Conservation (phyloP, 1,284 basidiomycete species). For the Mycena sp. region DNA sequence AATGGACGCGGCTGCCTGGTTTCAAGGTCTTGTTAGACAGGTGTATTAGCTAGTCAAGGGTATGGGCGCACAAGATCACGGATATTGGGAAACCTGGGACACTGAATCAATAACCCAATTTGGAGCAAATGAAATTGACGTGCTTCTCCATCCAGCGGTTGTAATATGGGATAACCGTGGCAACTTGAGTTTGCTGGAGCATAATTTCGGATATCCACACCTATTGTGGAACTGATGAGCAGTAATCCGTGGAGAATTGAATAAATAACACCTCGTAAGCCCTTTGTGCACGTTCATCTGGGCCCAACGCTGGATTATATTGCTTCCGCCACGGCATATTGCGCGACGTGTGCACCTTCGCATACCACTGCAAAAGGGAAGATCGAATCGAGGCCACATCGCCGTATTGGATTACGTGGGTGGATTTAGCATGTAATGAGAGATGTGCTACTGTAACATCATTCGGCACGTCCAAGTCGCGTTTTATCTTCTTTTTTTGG, state of each 20-base stretch:
- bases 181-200: constrained; percentile 96
- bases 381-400: constrained; percentile 46
- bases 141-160: constrained; percentile 85
- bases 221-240: constrained; percentile 47
- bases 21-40: constrained; percentile 7
- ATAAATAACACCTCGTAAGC: constrained; percentile 77
- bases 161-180: constrained; percentile 92
- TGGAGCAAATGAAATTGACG: constrained; percentile 37
- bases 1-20: constrained; percentile 74
- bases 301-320: constrained; percentile 60
- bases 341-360: constrained; percentile 65
- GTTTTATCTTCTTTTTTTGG: constrained; percentile 25
- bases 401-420: constrained; percentile 36
- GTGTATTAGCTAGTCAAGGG: not conserved
- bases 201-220: constrained; percentile 95
- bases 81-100: constrained; percentile 83
- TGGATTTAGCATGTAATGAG: constrained; percentile 43
- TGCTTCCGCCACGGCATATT: constrained; percentile 90
- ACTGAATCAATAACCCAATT: constrained; percentile 28
- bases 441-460: constrained; percentile 12
- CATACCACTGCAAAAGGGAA: constrained; percentile 75
- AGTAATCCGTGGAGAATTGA: not conserved
- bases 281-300: constrained; percentile 69
- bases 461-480: constrained; percentile 14
- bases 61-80: constrained; percentile 66